A percentile compares a stretch with the other conserved stretches of the same genome.
Evolutionary conservation across 148 eudicot genomes (phyloP).

Genomic region (Polygonum maritimum): DNA sequence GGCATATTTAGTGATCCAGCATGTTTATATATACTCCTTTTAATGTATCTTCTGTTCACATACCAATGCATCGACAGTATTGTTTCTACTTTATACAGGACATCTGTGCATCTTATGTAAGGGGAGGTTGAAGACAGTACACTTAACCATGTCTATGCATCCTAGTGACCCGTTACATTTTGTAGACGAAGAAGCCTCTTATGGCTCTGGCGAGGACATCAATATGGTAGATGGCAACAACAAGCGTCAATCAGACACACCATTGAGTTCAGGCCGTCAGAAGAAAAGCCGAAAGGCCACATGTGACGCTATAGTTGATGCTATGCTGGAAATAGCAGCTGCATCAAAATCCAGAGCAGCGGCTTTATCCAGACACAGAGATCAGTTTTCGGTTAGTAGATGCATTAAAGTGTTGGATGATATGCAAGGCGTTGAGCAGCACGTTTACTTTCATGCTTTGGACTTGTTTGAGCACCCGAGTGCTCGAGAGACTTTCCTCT

Average conservation of each 20-base stretch:
- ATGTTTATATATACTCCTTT: not conserved
- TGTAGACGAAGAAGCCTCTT: conserved; percentile 59
- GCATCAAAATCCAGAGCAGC: conserved; percentile 68
- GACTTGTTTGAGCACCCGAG: conserved; percentile 53
- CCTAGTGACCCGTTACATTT: conserved; percentile 29
- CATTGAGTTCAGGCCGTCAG: conserved; percentile 34
- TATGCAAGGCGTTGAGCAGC: conserved; percentile 62
- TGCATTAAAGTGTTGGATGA: conserved; percentile 61
- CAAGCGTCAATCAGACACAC: conserved; percentile 32
- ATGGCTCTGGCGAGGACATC: conserved; percentile 63
- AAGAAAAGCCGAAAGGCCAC: conserved; percentile 75
- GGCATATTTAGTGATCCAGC: not conserved
- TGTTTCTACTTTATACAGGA: conserved; percentile 10
- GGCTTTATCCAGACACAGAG: conserved; percentile 55
- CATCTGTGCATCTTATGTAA: conserved; percentile 20
- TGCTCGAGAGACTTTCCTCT: conserved; percentile 54
- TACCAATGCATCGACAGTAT: not conserved
- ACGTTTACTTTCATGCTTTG: conserved; percentile 53
- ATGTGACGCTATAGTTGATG: conserved; percentile 67
- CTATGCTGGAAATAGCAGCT: conserved; percentile 76
- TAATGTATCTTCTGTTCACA: not conserved
- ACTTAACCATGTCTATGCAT: conserved; percentile 44
- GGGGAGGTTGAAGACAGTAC: conserved; percentile 27
- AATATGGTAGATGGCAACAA: conserved; percentile 52
- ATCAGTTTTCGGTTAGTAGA: conserved; percentile 55